These are phyloP conservation scores for Beta lomatogona DNA, from an alignment of 179 eudicot species.

Conservation along the genomic window DNA sequence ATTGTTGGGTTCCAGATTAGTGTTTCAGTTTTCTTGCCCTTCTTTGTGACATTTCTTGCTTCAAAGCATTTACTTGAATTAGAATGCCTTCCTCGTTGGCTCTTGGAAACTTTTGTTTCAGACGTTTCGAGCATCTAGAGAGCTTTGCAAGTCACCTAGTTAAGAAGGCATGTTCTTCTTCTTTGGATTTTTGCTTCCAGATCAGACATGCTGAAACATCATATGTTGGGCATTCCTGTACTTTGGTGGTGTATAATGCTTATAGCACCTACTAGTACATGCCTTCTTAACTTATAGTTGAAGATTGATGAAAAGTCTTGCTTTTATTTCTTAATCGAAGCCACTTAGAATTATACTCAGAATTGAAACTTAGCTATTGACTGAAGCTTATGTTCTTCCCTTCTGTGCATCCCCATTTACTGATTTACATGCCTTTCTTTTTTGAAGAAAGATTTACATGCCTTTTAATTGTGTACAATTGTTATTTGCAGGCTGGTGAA, in stretches of 20 bases:
- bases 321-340: neutral
- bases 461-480: neutral
- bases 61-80: neutral
- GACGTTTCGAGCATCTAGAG: too few relatives aligned
- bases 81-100: neutral
- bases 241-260: neutral
- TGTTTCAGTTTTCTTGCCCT: neutral
- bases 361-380: neutral
- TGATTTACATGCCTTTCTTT: neutral
- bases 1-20: neutral
- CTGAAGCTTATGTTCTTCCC: neutral
- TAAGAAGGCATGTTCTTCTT: neutral
- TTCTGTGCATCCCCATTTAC: neutral
- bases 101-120: too few relatives aligned
- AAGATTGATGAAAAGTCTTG: neutral
- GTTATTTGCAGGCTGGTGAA: constrained; percentile 63
- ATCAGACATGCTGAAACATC: neutral
- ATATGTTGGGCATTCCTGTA: neutral
- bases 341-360: neutral
- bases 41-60: neutral
- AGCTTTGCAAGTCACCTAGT: neutral
- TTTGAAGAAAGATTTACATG: neutral
- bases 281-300: neutral
- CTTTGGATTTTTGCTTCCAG: neutral
- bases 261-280: neutral